Evolutionary conservation across 1,139 yeast genomes (phyloP).

Genomic region (Scheffersomyces lignicola): DNA sequence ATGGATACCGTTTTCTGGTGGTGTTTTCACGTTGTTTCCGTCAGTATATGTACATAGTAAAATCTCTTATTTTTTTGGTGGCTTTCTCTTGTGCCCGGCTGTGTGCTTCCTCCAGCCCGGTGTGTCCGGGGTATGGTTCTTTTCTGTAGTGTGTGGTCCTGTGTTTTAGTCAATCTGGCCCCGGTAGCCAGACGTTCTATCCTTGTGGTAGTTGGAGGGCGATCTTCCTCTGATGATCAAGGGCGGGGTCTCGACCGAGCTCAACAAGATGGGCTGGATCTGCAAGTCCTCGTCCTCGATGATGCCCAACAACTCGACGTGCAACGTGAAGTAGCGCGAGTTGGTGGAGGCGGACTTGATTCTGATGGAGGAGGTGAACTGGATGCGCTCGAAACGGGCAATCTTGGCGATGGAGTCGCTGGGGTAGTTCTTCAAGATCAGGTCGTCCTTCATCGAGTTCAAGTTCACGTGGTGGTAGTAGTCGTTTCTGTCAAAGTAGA

Average conservation of each 20-base stretch:
- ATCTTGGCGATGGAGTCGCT: constrained; percentile 55
- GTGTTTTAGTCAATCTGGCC: constrained; percentile 15
- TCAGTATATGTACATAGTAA: no score
- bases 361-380: constrained; percentile 62
- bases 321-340: constrained; percentile 51
- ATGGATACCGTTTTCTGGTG: no score
- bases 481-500: constrained; percentile 45
- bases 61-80: constrained; percentile 1
- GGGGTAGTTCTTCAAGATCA: constrained; percentile 45
- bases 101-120: no score
- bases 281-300: constrained; percentile 41
- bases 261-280: constrained; percentile 40
- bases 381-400: constrained; percentile 68
- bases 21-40: no score
- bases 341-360: constrained; percentile 48
- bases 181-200: constrained; percentile 41
- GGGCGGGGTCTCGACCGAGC: constrained; percentile 58
- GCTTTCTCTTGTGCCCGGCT: not conserved
- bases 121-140: not conserved
- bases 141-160: constrained; percentile 4
- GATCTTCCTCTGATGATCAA: constrained; percentile 68
- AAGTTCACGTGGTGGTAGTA: constrained; percentile 32
- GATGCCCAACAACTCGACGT: constrained; percentile 56
- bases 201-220: constrained; percentile 59
- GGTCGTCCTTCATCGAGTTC: constrained; percentile 31